Evolutionary conservation across 1,284 basidiomycete genomes (phyloP).

Genomic region (Fereydounia khargensis): DNA sequence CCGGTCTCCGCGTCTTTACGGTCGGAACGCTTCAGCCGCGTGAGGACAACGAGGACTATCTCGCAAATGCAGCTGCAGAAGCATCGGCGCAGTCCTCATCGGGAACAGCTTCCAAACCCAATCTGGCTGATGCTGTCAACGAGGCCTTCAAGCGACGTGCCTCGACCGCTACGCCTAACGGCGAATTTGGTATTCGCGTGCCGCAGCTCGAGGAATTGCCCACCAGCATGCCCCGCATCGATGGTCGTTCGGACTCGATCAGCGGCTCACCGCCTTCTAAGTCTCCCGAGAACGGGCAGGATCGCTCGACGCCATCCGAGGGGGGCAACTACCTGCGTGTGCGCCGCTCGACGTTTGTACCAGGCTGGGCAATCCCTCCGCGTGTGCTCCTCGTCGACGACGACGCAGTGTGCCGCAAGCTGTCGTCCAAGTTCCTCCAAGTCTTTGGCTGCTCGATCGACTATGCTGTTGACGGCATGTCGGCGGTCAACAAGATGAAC

Average conservation of each 20-base stretch:
- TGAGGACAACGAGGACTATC: slow-evolving; percentile 5
- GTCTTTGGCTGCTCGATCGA: slow-evolving; percentile 93
- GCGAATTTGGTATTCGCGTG: slow-evolving; percentile 8
- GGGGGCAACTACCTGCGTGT: slow-evolving; percentile 32
- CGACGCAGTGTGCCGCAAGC: slow-evolving; percentile 81
- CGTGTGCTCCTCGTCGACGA: slow-evolving; percentile 87
- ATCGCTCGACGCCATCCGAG: slow-evolving; percentile 2
- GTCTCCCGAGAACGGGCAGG: slow-evolving; percentile 1
- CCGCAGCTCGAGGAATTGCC: slow-evolving; percentile 17
- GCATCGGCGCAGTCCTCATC: not conserved
- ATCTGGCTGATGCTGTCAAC: not conserved
- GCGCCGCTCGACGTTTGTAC: slow-evolving; percentile 69
- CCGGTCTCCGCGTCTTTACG: slow-evolving; percentile 76
- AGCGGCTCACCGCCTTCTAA: slow-evolving; percentile 1
- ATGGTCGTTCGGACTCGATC: slow-evolving; percentile 10
- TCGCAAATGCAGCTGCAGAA: slow-evolving; percentile 1
- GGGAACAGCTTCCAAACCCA: no score
- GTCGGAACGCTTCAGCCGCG: slow-evolving; percentile 74
- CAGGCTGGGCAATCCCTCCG: slow-evolving; percentile 61
- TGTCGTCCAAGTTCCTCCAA: slow-evolving; percentile 89
- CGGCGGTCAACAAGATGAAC: slow-evolving; percentile 94
- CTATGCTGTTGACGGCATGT: slow-evolving; percentile 87
- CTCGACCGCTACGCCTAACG: not conserved
- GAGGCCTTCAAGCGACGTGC: not conserved
- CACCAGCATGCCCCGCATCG: slow-evolving; percentile 25